Conservation (phyloP, 805 yeast genomes). For the Sugiyamaella lignohabitans region DNA sequence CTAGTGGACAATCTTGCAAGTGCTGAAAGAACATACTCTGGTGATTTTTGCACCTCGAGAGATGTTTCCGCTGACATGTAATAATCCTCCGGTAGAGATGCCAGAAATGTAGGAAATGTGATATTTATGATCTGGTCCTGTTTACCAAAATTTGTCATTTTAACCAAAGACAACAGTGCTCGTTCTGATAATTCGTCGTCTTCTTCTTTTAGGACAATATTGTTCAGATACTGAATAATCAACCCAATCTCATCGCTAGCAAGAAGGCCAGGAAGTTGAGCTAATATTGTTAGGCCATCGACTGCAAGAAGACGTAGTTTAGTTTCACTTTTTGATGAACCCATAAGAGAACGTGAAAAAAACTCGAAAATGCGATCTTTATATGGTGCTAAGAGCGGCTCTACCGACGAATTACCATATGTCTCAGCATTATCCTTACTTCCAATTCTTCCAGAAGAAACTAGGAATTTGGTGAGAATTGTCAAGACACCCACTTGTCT, state of each 20-base stretch:
- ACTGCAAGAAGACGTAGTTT: slow-evolving; percentile 62
- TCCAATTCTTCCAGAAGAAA: slow-evolving; percentile 35
- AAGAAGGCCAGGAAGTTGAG: slow-evolving; percentile 46
- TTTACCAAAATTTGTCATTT: slow-evolving; percentile 35
- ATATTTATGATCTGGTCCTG: slow-evolving; percentile 42
- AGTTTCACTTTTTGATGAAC: slow-evolving; percentile 61
- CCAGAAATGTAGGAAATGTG: slow-evolving; percentile 46
- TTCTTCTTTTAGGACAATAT: slow-evolving; percentile 47
- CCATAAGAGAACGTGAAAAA: slow-evolving; percentile 61
- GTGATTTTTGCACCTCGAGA: slow-evolving; percentile 7
- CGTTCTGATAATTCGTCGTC: slow-evolving; percentile 49
- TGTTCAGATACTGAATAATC: slow-evolving; percentile 57
- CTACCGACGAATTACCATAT: background rate
- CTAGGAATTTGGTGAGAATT: slow-evolving; percentile 53
- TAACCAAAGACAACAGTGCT: slow-evolving; percentile 49
- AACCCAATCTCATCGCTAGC: slow-evolving; percentile 50
- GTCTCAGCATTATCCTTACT: background rate
- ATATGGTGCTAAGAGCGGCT: slow-evolving; percentile 39
- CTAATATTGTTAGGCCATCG: slow-evolving; percentile 54
- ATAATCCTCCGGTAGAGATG: slow-evolving; percentile 41
- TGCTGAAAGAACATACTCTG: slow-evolving; percentile 27
- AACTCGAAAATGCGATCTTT: slow-evolving; percentile 65
- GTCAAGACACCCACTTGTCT: slow-evolving; percentile 55
- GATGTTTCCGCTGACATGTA: background rate
- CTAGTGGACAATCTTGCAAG: slow-evolving; percentile 32